These are phyloP conservation scores for Pisolithus albus DNA, from an alignment of 768 basidiomycete species.

Conservation along the genomic window DNA sequence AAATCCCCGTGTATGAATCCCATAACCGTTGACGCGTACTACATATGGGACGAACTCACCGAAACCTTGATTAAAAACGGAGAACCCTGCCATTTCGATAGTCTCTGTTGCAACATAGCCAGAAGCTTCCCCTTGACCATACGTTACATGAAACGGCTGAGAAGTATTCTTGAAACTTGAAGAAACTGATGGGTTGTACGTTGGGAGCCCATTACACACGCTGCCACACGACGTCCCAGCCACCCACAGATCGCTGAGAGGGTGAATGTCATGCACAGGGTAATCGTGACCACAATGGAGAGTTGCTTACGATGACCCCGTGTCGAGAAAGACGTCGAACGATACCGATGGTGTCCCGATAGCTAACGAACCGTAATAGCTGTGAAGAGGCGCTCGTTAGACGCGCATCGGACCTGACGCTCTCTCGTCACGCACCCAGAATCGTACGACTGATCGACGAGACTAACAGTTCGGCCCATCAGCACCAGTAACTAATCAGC, in stretches of 20 bases:
- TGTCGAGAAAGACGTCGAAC: constrained; percentile 48
- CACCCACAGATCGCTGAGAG: constrained; percentile 44
- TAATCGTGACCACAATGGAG: background rate
- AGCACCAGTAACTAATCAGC: background rate
- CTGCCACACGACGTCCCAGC: constrained; percentile 28
- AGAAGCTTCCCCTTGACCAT: constrained; percentile 42
- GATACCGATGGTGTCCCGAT: constrained; percentile 42
- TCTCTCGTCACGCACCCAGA: constrained; percentile 40
- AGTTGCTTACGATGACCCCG: constrained; percentile 34
- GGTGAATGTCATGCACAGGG: background rate
- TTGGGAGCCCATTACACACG: constrained; percentile 23
- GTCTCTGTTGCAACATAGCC: constrained; percentile 42
- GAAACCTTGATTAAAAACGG: constrained; percentile 40
- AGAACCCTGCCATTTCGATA: constrained; percentile 47
- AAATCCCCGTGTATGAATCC: background rate
- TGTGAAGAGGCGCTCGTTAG: constrained; percentile 5
- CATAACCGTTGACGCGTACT: background rate
- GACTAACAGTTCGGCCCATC: constrained; percentile 28
- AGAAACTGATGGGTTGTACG: constrained; percentile 30
- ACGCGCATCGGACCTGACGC: background rate
- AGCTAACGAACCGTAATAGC: constrained; percentile 34
- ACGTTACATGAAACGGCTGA: constrained; percentile 35
- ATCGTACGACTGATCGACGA: constrained; percentile 60
- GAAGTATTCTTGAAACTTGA: constrained; percentile 32
- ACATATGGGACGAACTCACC: constrained; percentile 15